These are phyloP conservation scores for Penstemon newberryi DNA, from an alignment of 257 asterid genomes.

Conservation along the genomic window DNA sequence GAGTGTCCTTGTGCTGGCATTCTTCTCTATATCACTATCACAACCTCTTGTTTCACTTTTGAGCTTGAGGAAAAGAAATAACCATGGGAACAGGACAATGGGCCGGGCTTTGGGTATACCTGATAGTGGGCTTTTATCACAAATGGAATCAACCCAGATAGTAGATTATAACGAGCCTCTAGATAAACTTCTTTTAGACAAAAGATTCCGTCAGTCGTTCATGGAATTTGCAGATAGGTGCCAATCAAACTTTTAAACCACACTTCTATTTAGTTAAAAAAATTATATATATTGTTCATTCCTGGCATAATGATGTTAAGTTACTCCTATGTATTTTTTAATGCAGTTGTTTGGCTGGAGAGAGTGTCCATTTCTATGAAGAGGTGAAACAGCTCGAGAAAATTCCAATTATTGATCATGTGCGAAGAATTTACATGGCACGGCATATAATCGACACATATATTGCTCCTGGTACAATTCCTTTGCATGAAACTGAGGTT, in stretches of 20 bases:
- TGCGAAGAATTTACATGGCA: conserved; percentile 84
- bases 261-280: not conserved
- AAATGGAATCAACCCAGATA: conserved; percentile 37
- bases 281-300: not conserved
- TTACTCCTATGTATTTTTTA: not conserved
- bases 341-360: conserved; percentile 85
- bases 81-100: conserved; percentile 54
- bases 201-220: conserved; percentile 67
- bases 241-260: not conserved
- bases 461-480: conserved; percentile 60
- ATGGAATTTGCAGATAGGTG: conserved; percentile 84
- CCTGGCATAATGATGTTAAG: conserved; percentile 6
- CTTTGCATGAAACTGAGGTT: not conserved
- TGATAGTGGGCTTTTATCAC: conserved; percentile 53
- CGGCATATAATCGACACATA: conserved; percentile 76
- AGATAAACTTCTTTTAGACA: conserved; percentile 73
- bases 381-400: conserved; percentile 80
- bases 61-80: conserved; percentile 59
- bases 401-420: conserved; percentile 61
- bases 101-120: conserved; percentile 69
- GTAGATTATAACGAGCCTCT: conserved; percentile 62
- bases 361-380: conserved; percentile 75
- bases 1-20: conserved; percentile 68
- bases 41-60: conserved; percentile 74
- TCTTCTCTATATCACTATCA: conserved; percentile 70